Conservation (phyloP, 164 flowering plant species). For the Taxillus chinensis region DNA sequence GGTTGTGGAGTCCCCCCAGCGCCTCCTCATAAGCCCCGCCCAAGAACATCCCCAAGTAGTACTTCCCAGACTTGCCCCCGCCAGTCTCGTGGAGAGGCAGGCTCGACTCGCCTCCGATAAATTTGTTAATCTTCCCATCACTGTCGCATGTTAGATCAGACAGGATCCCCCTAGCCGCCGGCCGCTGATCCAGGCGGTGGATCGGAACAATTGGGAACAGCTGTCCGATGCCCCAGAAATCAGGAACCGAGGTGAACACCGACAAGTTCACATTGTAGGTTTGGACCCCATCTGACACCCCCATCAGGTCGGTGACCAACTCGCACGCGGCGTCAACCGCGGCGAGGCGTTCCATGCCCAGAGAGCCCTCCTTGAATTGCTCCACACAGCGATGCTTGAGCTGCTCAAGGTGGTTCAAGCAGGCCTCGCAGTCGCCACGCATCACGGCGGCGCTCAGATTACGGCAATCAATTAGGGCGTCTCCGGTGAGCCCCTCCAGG, state of each 20-base stretch:
- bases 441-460: slow-evolving; percentile 45
- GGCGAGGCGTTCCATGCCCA: slow-evolving; percentile 77
- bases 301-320: slow-evolving; percentile 39
- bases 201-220: slow-evolving; percentile 87
- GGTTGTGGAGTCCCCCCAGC: slow-evolving; percentile 93
- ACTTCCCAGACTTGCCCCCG: slow-evolving; percentile 31
- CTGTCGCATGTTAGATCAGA: slow-evolving; percentile 98
- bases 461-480: slow-evolving; percentile 46
- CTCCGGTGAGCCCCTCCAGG: slow-evolving; percentile 44
- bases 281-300: slow-evolving; percentile 39
- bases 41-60: slow-evolving; percentile 92
- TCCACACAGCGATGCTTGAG: slow-evolving; percentile 73
- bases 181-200: slow-evolving; percentile 68
- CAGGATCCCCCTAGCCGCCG: slow-evolving; percentile 54
- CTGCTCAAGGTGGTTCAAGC: slow-evolving; percentile 59
- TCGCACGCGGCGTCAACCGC: slow-evolving; percentile 78
- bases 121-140: slow-evolving; percentile 88
- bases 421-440: slow-evolving; percentile 48
- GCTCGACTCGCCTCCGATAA: slow-evolving; percentile 82
- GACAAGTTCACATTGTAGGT: slow-evolving; percentile 90
- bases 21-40: slow-evolving; percentile 99
- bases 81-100: slow-evolving; percentile 74
- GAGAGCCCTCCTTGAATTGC: slow-evolving; percentile 76
- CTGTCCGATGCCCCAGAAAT: slow-evolving; percentile 94
- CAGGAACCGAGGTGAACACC: slow-evolving; percentile 86